Evolutionary conservation across 2,329 filamentous ascomycete genomes (phyloP).

Genomic region (Aspergillus fischeri): DNA sequence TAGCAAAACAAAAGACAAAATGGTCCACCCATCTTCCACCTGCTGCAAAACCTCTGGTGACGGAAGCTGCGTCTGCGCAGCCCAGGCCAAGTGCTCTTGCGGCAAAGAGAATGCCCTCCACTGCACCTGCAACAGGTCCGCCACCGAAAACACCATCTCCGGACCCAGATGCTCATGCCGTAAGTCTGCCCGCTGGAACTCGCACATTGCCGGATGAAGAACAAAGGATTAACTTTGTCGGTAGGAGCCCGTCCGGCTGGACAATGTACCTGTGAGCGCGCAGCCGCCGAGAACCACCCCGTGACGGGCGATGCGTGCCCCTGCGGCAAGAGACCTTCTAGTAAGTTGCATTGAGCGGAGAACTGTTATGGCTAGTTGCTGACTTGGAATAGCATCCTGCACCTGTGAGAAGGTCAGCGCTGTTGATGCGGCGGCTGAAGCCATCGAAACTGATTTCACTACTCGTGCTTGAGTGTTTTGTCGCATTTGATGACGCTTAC

Average conservation of each 20-base stretch:
- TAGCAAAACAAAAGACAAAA: constrained; percentile 21
- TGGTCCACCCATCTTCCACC: constrained; percentile 46
- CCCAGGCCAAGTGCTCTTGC: constrained; percentile 72
- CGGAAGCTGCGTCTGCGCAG: constrained; percentile 54
- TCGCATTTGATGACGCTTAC: constrained; percentile 1
- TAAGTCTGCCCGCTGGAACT: constrained; percentile 32
- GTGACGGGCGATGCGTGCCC: constrained; percentile 61
- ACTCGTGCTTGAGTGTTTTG: constrained; percentile 47
- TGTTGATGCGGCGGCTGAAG: constrained; percentile 57
- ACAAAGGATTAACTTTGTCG: constrained; percentile 5
- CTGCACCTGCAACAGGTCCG: constrained; percentile 77
- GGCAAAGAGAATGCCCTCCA: constrained; percentile 81
- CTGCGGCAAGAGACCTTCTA: constrained; percentile 70
- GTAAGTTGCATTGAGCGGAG: constrained; percentile 46
- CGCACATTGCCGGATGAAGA: not conserved
- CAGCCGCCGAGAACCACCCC: constrained; percentile 64
- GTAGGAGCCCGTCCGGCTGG: constrained; percentile 68
- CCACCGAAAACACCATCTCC: constrained; percentile 66
- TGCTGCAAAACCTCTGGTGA: constrained; percentile 57
- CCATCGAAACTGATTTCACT: constrained; percentile 78
- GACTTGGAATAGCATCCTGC: constrained; percentile 56
- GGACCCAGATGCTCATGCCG: constrained; percentile 81
- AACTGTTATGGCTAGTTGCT: constrained; percentile 5
- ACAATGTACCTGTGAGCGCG: constrained; percentile 75
- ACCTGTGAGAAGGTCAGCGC: constrained; percentile 74